Conservation (phyloP, 257 asterid genomes). For the Galeopsis tetrahit region DNA sequence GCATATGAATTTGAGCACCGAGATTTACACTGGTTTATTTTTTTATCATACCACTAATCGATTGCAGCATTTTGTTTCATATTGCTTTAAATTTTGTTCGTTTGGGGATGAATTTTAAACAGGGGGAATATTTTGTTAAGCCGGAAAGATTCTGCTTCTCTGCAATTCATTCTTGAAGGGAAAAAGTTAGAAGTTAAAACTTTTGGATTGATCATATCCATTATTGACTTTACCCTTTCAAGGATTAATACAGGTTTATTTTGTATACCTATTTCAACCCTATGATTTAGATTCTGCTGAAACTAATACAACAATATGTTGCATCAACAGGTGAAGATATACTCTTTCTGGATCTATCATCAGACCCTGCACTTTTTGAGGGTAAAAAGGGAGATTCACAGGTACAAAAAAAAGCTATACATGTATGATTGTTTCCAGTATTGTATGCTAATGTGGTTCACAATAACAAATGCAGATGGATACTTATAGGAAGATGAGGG, state of each 20-base stretch:
- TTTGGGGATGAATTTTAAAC: constrained; percentile 32
- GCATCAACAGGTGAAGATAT: constrained; percentile 80
- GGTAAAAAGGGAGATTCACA: constrained; percentile 89
- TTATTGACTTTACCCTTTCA: constrained; percentile 94
- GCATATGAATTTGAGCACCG: constrained; percentile 96
- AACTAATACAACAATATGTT: constrained; percentile 15
- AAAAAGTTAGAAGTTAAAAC: constrained; percentile 59
- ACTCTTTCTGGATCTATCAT: constrained; percentile 85
- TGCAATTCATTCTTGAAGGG: constrained; percentile 77
- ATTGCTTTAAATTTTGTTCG: constrained; percentile 32
- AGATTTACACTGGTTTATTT: constrained; percentile 84
- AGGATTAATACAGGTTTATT: constrained; percentile 86
- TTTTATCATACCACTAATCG: constrained; percentile 34
- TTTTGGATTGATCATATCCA: constrained; percentile 75
- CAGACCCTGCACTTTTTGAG: constrained; percentile 88
- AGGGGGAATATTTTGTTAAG: constrained; percentile 93
- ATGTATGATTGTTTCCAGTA: constrained; percentile 26
- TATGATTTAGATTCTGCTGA: constrained; percentile 25
- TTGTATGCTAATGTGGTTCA: constrained; percentile 30
- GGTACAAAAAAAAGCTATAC: constrained; percentile 45
- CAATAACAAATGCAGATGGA: constrained; percentile 65
- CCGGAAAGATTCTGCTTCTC: constrained; percentile 59
- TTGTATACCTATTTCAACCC: constrained; percentile 23
- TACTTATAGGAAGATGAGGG: constrained; percentile 91
- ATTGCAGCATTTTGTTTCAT: constrained; percentile 27